Percentiles rank a stretch among this genome's conserved stretches.
Conservation (phyloP, 495 filamentous ascomycete genomes). For the Aspergillus olivimuriae region DNA sequence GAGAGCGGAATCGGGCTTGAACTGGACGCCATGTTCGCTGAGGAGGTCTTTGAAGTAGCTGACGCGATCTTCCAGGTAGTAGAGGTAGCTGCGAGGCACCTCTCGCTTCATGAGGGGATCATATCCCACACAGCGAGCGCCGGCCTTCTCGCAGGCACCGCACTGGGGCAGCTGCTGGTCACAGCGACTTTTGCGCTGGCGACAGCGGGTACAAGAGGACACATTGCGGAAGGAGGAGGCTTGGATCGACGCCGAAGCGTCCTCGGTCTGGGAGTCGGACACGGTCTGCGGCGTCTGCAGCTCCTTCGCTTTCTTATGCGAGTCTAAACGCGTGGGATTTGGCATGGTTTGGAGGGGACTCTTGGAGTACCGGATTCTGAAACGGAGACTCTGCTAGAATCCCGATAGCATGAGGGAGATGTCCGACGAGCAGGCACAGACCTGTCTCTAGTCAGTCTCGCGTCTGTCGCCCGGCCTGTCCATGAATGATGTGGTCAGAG, state of each 20-base stretch:
- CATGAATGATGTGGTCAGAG: no score
- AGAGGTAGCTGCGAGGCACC: constrained; percentile 87
- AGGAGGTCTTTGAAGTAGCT: constrained; percentile 71
- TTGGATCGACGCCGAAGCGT: not conserved
- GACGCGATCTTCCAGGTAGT: constrained; percentile 79
- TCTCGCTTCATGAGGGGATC: constrained; percentile 93
- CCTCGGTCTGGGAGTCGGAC: not conserved
- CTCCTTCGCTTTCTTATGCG: no score
- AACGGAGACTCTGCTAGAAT: no score
- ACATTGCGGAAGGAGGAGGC: constrained; percentile 77
- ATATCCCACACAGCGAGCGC: constrained; percentile 81
- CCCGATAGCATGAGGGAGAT: no score
- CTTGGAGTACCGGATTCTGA: no score
- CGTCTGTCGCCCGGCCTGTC: no score
- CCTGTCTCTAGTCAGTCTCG: no score
- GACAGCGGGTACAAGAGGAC: constrained; percentile 84
- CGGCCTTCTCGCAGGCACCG: constrained; percentile 81
- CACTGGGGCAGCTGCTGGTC: constrained; percentile 85
- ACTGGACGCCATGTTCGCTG: constrained; percentile 57
- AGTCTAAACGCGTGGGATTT: no score
- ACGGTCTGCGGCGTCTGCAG: no score
- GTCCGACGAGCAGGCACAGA: no score
- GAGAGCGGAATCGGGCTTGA: constrained; percentile 37
- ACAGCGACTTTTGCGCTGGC: constrained; percentile 84
- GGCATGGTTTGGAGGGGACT: no score